Percentiles rank a stretch among this genome's conserved stretches.
Conservation (phyloP, 1,284 basidiomycete genomes). For the Ustilago cynodontis region DNA sequence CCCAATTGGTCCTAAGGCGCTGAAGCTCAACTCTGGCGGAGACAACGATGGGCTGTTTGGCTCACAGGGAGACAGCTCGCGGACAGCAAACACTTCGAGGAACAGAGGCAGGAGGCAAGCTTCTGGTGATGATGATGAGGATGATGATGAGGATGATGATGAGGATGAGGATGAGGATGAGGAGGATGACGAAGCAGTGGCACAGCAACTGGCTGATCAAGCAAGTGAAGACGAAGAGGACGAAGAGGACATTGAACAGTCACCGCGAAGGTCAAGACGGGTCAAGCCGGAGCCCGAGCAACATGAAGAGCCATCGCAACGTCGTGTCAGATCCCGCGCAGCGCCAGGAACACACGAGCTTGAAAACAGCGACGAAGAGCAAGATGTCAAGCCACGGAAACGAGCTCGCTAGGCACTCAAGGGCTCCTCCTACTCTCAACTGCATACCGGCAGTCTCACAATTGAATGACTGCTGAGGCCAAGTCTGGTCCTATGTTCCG, state of each 20-base stretch:
- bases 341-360: not conserved
- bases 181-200: conserved; percentile 8
- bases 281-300: conserved; percentile 34
- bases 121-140: conserved; percentile 56
- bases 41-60: conserved; percentile 10
- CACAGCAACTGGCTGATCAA: no score
- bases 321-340: conserved; percentile 1
- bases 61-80: conserved; percentile 17
- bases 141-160: conserved; percentile 9
- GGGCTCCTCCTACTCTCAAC: not conserved
- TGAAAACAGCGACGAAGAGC: conserved; percentile 19
- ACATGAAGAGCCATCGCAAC: conserved; percentile 1
- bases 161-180: not conserved
- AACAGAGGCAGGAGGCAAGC: conserved; percentile 23
- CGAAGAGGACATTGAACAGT: conserved; percentile 5
- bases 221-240: conserved; percentile 11
- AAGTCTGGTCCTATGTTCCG: not conserved
- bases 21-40: conserved; percentile 6
- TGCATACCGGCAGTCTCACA: not conserved
- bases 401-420: conserved; percentile 16
- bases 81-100: conserved; percentile 5
- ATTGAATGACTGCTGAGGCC: not conserved
- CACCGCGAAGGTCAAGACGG: not conserved
- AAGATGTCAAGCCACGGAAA: conserved; percentile 24
- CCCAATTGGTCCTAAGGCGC: conserved; percentile 42